Evolutionary conservation across 371 early-diverging fungal species (phyloP), one percentile per base, ranked within the genome.

Genomic region (Apophysomyces ossiformis): DNA sequence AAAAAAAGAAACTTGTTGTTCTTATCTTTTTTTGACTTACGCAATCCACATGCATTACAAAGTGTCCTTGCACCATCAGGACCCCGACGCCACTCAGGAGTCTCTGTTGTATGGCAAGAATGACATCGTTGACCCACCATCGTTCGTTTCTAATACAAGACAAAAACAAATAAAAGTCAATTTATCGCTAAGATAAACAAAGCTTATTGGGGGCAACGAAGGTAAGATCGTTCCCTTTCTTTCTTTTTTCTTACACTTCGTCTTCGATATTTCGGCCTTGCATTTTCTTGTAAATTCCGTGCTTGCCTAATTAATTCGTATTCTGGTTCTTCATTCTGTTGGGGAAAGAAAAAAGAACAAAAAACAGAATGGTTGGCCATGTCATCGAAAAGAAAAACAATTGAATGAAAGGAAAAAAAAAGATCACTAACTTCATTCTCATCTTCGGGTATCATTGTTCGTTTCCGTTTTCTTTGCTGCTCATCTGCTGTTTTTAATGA

Each of bases 31-130:
- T 26, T 26, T 26, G 1, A 26, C 82, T 75, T 81, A 87, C 88
- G 86, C 61, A 87, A 65, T 11, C 90, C 90, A 68, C 90, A 90
- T 6, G 89, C 87, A 71, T 90, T 90, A 60, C 90, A 90, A 1
- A 90, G 69, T 0, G 89, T 89, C 64, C 85, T 71, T 6, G 89
- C 87, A 3, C 90, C 90, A 66, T 86, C 83, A 5, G 89, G 90
- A 6, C 90, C 90, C 57, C 90, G 81, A 41, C 90, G 78, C 90
- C 90, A 90, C 69, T 86, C 88, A 7, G 90, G 89, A 39, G 90
- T 90, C 32, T 85, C 82, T 11, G 85, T 78, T 37, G 84, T 81
- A 64, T 78, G 77, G 63, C 90, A 90, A 37, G 88, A 85, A 46
- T 86, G 85, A 43, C 88, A 88, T 46, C 74, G 70, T 47, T 83